Evolutionary conservation across 2,329 filamentous ascomycete genomes (phyloP).

Genomic region (Penicillium italicum): DNA sequence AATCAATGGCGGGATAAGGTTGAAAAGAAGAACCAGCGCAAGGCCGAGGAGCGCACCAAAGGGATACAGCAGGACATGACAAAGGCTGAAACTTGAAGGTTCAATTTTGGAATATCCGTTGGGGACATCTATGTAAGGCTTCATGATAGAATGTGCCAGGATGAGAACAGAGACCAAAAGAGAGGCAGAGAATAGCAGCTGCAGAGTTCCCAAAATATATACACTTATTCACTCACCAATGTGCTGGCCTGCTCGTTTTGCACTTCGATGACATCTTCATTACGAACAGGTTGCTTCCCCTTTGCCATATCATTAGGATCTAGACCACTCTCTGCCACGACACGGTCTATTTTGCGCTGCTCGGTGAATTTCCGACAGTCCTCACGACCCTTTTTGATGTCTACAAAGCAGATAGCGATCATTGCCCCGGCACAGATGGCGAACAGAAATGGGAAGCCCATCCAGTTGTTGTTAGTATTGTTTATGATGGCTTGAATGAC

Average conservation of each 20-base stretch:
- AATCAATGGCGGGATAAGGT: constrained; percentile 52
- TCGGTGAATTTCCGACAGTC: constrained; percentile 40
- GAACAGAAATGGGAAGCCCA: constrained; percentile 45
- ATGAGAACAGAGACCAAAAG: neutral
- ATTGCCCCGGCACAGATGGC: constrained; percentile 38
- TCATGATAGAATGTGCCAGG: neutral
- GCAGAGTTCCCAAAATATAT: neutral
- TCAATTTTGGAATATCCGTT: neutral
- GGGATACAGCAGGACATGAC: neutral
- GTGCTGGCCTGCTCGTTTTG: neutral
- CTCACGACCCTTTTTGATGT: constrained; percentile 42
- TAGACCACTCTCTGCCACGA: constrained; percentile 26
- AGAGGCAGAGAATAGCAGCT: neutral
- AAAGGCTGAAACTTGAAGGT: constrained; percentile 7
- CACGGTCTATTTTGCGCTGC: constrained; percentile 30
- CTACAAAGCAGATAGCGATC: constrained; percentile 40
- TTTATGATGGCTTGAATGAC: constrained; percentile 46
- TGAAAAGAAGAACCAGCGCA: constrained; percentile 47
- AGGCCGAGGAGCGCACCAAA: constrained; percentile 25
- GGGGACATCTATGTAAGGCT: neutral
- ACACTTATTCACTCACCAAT: neutral
- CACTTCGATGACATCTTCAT: neutral
- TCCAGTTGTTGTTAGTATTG: constrained; percentile 42
- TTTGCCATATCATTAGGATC: constrained; percentile 17
- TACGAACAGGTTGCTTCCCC: constrained; percentile 2